Base-by-base conservation (phyloP, 192 early-diverging fungal species). In the Entomortierella chlamydospora region DNA sequence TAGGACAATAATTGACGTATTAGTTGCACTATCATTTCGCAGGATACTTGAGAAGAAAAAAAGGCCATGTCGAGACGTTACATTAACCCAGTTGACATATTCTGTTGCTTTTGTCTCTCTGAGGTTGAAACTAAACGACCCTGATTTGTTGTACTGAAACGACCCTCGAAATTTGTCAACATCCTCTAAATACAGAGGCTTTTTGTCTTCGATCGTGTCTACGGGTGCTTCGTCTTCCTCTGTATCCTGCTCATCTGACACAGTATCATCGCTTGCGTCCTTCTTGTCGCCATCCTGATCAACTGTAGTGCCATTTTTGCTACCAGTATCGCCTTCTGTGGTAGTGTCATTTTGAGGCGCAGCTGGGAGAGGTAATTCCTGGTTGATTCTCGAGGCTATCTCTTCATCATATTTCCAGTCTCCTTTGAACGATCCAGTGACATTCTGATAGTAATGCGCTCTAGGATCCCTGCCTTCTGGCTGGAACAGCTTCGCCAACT, bases 341-440 rank as follows among this genome's bases (percentile, higher is more conserved):
- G 57, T 5, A 2, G 81, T 82, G 30, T 26, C 73, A 39, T 82
- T 70, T 18, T 62, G 50, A 20, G 67, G 64, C 22, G 52, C 63
- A 0, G 68, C 18, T 41, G 56, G 65, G 1, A 78, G 39, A 50
- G 81, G 63, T 4, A 66, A n/a, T 23, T 78, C 58, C 23, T 50
- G n/a, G 23, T 70, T 57, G 31, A 58, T 39, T 4, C 12, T 61
- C 18, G 26, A 18, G 0, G 53, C 50, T 23, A 82, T 52, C 13
- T 49, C 66, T 28, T 72, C 55, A 41, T 70, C 57, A 33, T 62
- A 39, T 20, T 13, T 7, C 72, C 65, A 77, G 20, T 63, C 73
- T 63, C 86, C 86, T 64, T 81, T 82, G 50, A 87, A 87, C 28
- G 85, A 76, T 57, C 84, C 84, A 25, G 84, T 87, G 23, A 85